Conservation (phyloP, 2,329 filamentous ascomycete species). For the Xylariales sp. region DNA sequence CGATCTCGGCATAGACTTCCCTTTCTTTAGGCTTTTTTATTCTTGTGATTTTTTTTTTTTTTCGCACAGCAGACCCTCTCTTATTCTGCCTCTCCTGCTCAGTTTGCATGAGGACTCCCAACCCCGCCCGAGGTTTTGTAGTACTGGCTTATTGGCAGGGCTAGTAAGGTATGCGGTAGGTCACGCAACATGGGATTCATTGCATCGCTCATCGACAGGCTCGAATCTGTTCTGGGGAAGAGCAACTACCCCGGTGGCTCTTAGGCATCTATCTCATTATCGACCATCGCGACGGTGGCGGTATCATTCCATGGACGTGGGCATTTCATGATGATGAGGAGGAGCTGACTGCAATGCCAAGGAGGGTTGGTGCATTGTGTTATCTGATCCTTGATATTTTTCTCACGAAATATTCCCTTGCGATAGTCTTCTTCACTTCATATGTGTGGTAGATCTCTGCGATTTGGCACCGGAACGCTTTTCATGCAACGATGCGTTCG, state of each 20-base stretch:
- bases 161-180: slow-evolving; percentile 10
- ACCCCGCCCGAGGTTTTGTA: background rate
- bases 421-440: slow-evolving; percentile 38
- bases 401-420: slow-evolving; percentile 36
- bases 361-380: slow-evolving; percentile 29
- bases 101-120: slow-evolving; percentile 6
- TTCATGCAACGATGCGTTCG: slow-evolving; percentile 30
- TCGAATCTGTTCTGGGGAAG: slow-evolving; percentile 13
- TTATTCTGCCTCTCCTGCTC: slow-evolving; percentile 17
- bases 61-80: slow-evolving; percentile 12
- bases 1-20: slow-evolving; percentile 46
- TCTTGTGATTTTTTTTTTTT: slow-evolving; percentile 35
- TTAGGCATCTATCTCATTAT: slow-evolving; percentile 18
- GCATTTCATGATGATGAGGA: slow-evolving; percentile 11
- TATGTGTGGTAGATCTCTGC: slow-evolving; percentile 34
- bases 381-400: slow-evolving; percentile 30
- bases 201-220: slow-evolving; percentile 14
- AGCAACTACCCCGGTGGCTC: background rate
- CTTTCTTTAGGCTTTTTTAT: slow-evolving; percentile 33
- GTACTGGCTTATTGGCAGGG: slow-evolving; percentile 11
- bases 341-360: slow-evolving; percentile 22
- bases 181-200: slow-evolving; percentile 6
- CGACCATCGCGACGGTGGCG: slow-evolving; percentile 9
- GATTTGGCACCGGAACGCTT: slow-evolving; percentile 30
- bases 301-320: slow-evolving; percentile 15